Base-by-base conservation (phyloP, 2,329 filamentous ascomycete species). In the Monosporascus sp. region DNA sequence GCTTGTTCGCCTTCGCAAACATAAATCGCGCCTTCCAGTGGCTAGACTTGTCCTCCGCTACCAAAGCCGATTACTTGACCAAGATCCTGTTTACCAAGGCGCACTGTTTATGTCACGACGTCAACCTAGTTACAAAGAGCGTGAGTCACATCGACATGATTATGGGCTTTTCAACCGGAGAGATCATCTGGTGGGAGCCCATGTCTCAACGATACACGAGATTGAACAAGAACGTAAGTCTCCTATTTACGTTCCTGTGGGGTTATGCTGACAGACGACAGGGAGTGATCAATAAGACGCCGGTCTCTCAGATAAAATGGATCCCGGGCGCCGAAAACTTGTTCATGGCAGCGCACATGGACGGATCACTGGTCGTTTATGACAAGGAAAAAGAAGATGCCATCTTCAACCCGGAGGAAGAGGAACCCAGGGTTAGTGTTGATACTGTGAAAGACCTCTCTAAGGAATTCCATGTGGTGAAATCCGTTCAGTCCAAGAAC, bases 171-270 rank as follows among this genome's bases (percentile, higher is more conserved):
- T 97, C 93, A 7, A 95, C 92, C 0, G 91, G 92, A 40, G 94
- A 99, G 70, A 91, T 99, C 48, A 93, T 99, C 57, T 99, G 94
- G 94, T 97, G 94, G 77, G 94, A 99, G 71, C 92, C 94, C 11
- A 89, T 97, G 65, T 93, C 91, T 40, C 93, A 97, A 65, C 91
- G 95, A 68, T 99, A 99, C 70, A 89, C 91, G 3, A 86, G 94
- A 20, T 79, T 99, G 64, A 99, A 99, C 68, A 99, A 99, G 74
- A 97, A 97, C 69, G 87, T 88, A 72, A 80, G n/a, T 28, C 24
- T 58, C 43, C 20, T 56, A 14, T 49, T n/a, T 35, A 44, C 31
- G 7, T 18, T n/a, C 22, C 9, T 14, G 4, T 24, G 31, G 37
- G 3, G 45, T 41, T n/a, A 37, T 24, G 55, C 40, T 52, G 50